Base-by-base conservation (phyloP, 192 early-diverging fungal species). In the Coemansia sp. region DNA sequence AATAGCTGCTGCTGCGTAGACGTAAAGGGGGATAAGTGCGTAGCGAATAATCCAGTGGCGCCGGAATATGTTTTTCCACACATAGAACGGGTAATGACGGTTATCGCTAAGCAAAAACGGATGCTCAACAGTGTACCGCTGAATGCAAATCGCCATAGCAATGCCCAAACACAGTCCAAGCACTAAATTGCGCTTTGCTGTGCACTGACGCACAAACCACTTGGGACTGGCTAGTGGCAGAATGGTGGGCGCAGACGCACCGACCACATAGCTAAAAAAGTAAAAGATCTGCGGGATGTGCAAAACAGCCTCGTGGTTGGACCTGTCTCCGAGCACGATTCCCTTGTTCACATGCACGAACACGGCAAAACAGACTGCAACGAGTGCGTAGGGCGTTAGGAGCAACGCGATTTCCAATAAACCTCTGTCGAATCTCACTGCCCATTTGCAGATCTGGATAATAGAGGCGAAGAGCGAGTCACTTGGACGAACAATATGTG, bases 21-120 rank as follows among this genome's bases (percentile, higher is more conserved):
- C 30, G 69, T 97, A 98, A 6, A 40, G 65, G 0, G 94, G 93
- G 0, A 91, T 75, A 6, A 91, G 64, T 0, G 76, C 50, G 67
- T 92, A 96, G 10, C 86, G 80, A 3, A 81, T 62, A 0, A 53
- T 53, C 64, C 77, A 67, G 55, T 90, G 85, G 12, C 80, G 69
- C 0, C 85, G 87, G 59, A 89, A 94, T 1, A 94, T 40, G 55
- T 91, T 85, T 68, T 89, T 93, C 93, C 95, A 98, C 37, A 99
- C 40, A 74, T 99, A 99, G 72, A 99, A 99, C 6, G 93, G 87
- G 64, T 93, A 96, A 84, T 99, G 97, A 34, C 97, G 86, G 73
- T 99, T 99, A 72, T 99, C 97, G 68, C 90, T 88, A 24, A 97
- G 84, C 55, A 99, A 75, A 74, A 97, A 99, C 47, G 94, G 93